Evolutionary conservation across 805 yeast species (phyloP).

Genomic region (Danielozyma ontarioensis): DNA sequence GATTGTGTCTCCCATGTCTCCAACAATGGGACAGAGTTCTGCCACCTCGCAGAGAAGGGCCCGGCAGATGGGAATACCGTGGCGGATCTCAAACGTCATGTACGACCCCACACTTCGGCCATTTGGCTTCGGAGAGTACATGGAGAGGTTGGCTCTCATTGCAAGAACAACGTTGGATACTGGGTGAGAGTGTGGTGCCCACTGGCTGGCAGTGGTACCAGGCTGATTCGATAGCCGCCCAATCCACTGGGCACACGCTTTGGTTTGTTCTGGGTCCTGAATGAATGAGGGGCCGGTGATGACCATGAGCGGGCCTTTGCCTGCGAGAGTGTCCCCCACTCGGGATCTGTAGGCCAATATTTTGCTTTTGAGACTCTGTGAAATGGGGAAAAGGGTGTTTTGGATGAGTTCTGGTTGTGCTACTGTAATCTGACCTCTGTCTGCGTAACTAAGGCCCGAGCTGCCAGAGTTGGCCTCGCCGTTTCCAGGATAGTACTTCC

Average conservation of each 20-base stretch:
- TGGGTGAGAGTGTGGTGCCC: no score
- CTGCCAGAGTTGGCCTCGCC: background rate
- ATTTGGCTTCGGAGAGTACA: conserved; percentile 11
- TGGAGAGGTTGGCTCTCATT: conserved; percentile 34
- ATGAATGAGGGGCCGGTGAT: conserved; percentile 37
- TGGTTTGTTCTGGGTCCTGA: conserved; percentile 25
- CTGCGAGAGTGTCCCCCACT: background rate
- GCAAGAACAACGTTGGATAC: conserved; percentile 23
- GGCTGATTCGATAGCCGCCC: background rate
- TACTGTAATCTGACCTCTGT: conserved; percentile 30
- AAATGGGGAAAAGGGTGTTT: conserved; percentile 31
- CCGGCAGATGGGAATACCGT: conserved; percentile 39
- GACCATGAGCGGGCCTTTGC: conserved; percentile 20
- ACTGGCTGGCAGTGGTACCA: background rate
- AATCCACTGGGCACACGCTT: conserved; percentile 41
- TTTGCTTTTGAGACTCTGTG: conserved; percentile 19
- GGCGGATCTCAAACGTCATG: conserved; percentile 27
- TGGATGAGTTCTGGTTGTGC: conserved; percentile 44
- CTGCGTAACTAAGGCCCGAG: conserved; percentile 18
- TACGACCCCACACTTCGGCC: conserved; percentile 2
- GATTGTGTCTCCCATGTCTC: conserved; percentile 42
- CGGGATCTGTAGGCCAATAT: conserved; percentile 24
- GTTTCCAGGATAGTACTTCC: background rate
- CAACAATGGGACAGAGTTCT: conserved; percentile 40
- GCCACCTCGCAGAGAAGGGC: conserved; percentile 36